Base-by-base conservation (phyloP, 2,329 filamentous ascomycete species). In the Colletotrichum coccodes region DNA sequence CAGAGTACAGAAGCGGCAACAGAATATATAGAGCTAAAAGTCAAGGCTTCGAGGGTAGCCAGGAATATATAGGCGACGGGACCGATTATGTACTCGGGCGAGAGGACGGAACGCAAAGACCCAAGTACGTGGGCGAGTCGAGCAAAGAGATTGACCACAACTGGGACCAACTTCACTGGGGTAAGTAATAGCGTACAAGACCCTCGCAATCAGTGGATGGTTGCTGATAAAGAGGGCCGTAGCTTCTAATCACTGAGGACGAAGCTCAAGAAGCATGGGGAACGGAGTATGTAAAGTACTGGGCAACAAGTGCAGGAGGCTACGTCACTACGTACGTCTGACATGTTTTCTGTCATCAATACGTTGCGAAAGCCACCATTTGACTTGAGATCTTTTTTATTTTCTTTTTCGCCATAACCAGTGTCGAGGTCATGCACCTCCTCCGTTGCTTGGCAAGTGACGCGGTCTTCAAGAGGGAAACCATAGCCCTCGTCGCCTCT, bases 61-160 rank as follows among this genome's bases (percentile, higher is more conserved):
- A 38, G 12, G 56, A 18, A 7, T 60, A 34, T 40, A 30, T 47
- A 26, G 56, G 49, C 18, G 56, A 60, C 40, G 56, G 56, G n/a
- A 46, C 42, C 40, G 44, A 46, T 14, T 60, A 59, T 4, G 16
- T 60, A 21, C 56, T 40, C 32, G 30, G 23, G 53, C 53, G 34
- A 40, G 53, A 40, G 26, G 34, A 56, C 6, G 53, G 53, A 6
- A 56, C 34, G 14, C 40, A 32, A 34, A 32, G 56, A 44, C 38
- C 18, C 38, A 49, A 49, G 3, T 49, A 36, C 28, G 26, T 32
- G 30, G 56, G 56, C 30, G 26, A 28, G 30, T 26, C 56, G 21
- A 46, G 38, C 11, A 60, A 21, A 60, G 56, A 60, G n/a, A 49
- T 60, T 21, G 56, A 60, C 36, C 12, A 30, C 28, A 60, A 60